Evolutionary conservation across 371 early-diverging fungal genomes (phyloP), one percentile per base, ranked within the genome.

Genomic region (Ordospora colligata): DNA sequence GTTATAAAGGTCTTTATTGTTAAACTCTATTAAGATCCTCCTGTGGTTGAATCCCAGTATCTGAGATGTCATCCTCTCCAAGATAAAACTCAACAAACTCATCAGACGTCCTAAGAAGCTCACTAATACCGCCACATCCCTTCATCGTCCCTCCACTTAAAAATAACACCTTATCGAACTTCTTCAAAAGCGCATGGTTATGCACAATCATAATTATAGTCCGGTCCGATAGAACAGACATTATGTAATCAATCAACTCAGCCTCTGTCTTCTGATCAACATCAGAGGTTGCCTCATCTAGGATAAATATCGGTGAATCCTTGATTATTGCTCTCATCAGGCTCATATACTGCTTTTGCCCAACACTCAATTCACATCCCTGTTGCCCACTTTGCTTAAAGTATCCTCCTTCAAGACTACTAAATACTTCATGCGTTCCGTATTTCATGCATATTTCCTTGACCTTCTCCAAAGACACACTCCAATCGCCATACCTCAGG

Each of bases 211-310:
- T 65, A 5, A 83, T 58, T 46, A 80, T 44, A n/a, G 80, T 80
- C 54, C 49, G 71, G 49, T 82, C 70, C 4, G 67, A 12, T 8
- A 44, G 17, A 63, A 65, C 43, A 8, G 67, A 19, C n/a, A 77
- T 65, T 9, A 80, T 17, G 9, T 51, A 44, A 45, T 76, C 44
- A 44, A 80, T 37, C 5, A 80, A 44, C 40, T 68, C 81, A 25
- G 88, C 85, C 79, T 94, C 93, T 4, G 90, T 89, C 73, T 87
- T 86, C 21, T 90, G 88, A 82, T 94, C 94, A 50, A 94, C 77
- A 0, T 94, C 93, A 0, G 91, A 90, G 0, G 97, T 96, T 0
- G 96, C 93, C 80, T 97, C 97, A 77, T 97, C 97, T 40, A 96
- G 82, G 19, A 96, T 82, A 50, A 95, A 82, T 6, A 95, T 87